phyloP scores from a whole-genome alignment of 2,329 filamentous ascomycete species.

The Xylaria sp. region DNA sequence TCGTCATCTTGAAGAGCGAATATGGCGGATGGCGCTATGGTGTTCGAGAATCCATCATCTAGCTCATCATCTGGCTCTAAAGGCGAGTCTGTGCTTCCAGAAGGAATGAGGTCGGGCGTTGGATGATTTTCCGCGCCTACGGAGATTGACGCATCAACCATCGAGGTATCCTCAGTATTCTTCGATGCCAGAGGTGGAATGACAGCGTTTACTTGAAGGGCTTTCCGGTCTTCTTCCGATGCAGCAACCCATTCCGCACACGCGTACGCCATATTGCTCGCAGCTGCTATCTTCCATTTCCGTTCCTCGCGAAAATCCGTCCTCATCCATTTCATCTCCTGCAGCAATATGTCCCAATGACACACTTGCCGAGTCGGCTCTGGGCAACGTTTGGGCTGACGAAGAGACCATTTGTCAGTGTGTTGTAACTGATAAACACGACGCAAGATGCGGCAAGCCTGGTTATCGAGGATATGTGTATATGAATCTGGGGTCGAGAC shows the following conservation, averaged over 20 bases:
- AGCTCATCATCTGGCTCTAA: constrained; percentile 50
- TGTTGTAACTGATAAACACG: constrained; percentile 91
- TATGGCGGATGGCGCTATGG: constrained; percentile 74
- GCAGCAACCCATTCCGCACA: constrained; percentile 83
- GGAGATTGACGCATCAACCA: constrained; percentile 41
- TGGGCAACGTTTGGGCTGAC: constrained; percentile 82
- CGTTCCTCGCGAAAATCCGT: constrained; percentile 94
- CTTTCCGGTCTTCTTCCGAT: constrained; percentile 64
- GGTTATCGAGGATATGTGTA: constrained; percentile 81
- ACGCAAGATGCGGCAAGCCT: constrained; percentile 84
- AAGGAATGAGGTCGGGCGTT: constrained; percentile 71
- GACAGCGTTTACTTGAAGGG: constrained; percentile 69
- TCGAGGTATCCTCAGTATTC: constrained; percentile 42
- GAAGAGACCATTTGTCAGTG: constrained; percentile 87
- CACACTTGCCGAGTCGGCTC: constrained; percentile 79
- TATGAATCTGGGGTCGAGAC: constrained; percentile 85
- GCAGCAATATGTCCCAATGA: constrained; percentile 84
- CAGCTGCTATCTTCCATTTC: constrained; percentile 88
- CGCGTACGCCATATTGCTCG: constrained; percentile 78
- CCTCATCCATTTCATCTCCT: constrained; percentile 97
- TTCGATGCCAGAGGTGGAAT: constrained; percentile 51
- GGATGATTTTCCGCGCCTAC: constrained; percentile 52
- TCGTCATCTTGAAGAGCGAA: constrained; percentile 84
- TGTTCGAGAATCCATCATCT: constrained; percentile 45
- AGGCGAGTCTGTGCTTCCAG: constrained; percentile 65